Evolutionary conservation across 169 alveolate genomes (phyloP).

Genomic region (Amoebophrya sp.): DNA sequence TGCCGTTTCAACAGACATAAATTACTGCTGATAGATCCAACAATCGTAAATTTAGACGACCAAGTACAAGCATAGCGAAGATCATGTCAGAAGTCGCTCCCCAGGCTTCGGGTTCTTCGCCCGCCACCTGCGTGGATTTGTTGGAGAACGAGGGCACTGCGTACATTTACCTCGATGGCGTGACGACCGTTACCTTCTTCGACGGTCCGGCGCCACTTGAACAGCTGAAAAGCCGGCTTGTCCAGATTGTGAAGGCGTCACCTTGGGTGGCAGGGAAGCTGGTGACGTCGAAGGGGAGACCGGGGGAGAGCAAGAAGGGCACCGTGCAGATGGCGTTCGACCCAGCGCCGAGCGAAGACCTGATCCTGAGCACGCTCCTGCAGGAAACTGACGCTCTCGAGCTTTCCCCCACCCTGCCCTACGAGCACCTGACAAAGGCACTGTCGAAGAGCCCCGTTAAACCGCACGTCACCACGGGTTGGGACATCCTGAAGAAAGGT

Average conservation of each 20-base stretch:
- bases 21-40: too few species aligned
- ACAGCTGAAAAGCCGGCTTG: neutral
- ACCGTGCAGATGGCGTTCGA: neutral
- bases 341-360: too few species aligned
- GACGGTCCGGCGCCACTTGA: neutral
- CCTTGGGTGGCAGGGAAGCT: neutral
- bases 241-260: neutral
- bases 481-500: too few species aligned
- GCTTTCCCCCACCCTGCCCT: too few species aligned
- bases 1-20: too few species aligned
- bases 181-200: neutral
- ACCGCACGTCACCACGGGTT: too few species aligned
- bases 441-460: neutral
- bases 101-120: neutral
- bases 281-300: neutral
- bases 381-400: too few species aligned
- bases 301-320: neutral
- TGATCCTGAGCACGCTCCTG: too few species aligned
- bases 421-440: neutral
- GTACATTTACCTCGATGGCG: neutral
- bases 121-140: neutral
- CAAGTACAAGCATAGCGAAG: neutral
- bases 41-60: too few species aligned
- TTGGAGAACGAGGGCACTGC: neutral
- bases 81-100: neutral